A percentile compares a stretch with the other conserved stretches of the same genome.
These are phyloP conservation scores for Mycena citricolor DNA, from an alignment of 1,284 basidiomycete genomes.

Conservation along the genomic window DNA sequence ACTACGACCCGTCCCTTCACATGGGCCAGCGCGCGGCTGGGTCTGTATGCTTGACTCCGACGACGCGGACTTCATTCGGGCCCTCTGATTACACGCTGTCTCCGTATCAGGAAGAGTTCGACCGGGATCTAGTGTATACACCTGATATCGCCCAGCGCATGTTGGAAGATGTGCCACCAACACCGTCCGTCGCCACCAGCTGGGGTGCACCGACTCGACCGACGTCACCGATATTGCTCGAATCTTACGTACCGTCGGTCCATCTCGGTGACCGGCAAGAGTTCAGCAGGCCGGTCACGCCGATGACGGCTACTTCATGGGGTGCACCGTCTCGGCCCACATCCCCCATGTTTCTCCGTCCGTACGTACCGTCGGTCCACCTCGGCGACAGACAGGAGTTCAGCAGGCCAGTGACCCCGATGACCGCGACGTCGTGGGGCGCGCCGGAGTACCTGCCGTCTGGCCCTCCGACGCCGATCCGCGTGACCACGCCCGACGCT, in stretches of 20 bases:
- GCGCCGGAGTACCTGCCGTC: conserved; percentile 43
- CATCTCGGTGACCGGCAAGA: conserved; percentile 35
- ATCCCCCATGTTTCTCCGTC: conserved; percentile 25
- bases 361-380: conserved; percentile 33
- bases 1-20: conserved; percentile 52
- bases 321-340: conserved; percentile 39
- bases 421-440: conserved; percentile 48
- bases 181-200: conserved; percentile 44
- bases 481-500: conserved; percentile 43
- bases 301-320: conserved; percentile 46
- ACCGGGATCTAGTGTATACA: conserved; percentile 32
- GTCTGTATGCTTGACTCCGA: conserved; percentile 59
- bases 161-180: conserved; percentile 47
- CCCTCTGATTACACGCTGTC: conserved; percentile 38
- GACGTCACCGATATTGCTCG: conserved; percentile 36
- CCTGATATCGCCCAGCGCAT: conserved; percentile 51
- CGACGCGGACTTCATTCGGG: conserved; percentile 50
- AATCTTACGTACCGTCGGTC: conserved; percentile 31
- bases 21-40: conserved; percentile 53
- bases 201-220: conserved; percentile 59
- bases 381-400: conserved; percentile 33
- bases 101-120: conserved; percentile 10
- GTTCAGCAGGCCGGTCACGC: conserved; percentile 36
- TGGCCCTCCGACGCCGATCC: conserved; percentile 38
- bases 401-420: conserved; percentile 37